Conservation (phyloP, 2,329 filamentous ascomycete species). For the Trichophyton benhamiae region DNA sequence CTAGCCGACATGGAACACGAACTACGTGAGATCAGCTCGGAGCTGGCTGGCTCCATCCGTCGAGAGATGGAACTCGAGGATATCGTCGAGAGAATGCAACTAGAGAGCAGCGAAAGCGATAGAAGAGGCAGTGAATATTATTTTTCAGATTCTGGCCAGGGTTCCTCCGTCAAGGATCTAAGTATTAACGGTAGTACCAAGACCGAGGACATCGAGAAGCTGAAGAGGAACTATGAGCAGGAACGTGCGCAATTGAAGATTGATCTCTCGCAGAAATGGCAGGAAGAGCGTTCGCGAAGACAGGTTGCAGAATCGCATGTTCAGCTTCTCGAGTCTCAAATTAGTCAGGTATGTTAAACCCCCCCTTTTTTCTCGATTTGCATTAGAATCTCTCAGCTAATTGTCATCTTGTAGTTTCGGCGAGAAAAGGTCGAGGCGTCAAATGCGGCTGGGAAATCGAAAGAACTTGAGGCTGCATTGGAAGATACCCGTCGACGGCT, state of each 20-base stretch:
- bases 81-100: constrained; percentile 73
- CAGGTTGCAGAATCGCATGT: constrained; percentile 73
- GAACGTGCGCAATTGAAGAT: constrained; percentile 78
- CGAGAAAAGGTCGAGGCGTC: constrained; percentile 43
- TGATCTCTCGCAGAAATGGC: constrained; percentile 72
- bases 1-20: constrained; percentile 89
- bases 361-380: background rate
- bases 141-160: constrained; percentile 90
- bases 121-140: constrained; percentile 81
- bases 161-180: constrained; percentile 66
- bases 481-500: constrained; percentile 75
- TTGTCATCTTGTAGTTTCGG: constrained; percentile 29
- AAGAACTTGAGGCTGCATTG: constrained; percentile 65
- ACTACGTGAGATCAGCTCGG: constrained; percentile 79
- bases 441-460: constrained; percentile 46
- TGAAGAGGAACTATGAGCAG: constrained; percentile 75
- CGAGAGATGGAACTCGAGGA: constrained; percentile 96
- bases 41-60: constrained; percentile 83
- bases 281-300: constrained; percentile 69
- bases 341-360: constrained; percentile 46
- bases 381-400: constrained; percentile 10
- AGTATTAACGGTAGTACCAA: constrained; percentile 47
- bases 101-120: constrained; percentile 52
- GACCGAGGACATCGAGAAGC: constrained; percentile 63
- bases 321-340: constrained; percentile 65